Base-by-base conservation (phyloP, 2,329 filamentous ascomycete genomes). In the Alternaria novae-zelandiae region DNA sequence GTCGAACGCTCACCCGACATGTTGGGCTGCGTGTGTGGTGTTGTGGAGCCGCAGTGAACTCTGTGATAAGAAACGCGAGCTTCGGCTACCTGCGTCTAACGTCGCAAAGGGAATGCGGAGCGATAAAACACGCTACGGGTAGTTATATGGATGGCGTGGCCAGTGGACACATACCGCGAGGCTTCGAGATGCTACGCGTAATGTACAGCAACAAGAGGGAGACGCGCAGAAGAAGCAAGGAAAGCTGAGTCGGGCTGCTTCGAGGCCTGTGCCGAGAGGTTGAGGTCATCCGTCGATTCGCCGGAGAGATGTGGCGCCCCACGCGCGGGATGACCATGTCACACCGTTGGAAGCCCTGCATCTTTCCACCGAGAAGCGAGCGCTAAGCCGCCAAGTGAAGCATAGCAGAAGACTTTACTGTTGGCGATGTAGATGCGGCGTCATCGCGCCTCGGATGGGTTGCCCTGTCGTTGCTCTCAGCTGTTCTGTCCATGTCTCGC, bases 271-370 rank as follows among this genome's bases (percentile, higher is more conserved):
- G 68, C 68, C 57, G 61, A 66, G 59, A 65, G 58, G 30, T 59
- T 75, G 73, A 74, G 65, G 71, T 74, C 72, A 74, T 73, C 71
- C 66, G 70, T 55, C 65, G 49, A 53, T 36, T 53, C 30, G 49
- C 20, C 28, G 28, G 49, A 53, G 49, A 53, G 20, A 41, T 36
- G 49, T 53, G 49, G 49, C 49, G 49, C 49, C 49, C 49, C 49
- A 53, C 28, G 49, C 66, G 68, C 64, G 70, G 68, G 68, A 67
- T 67, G 64, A 54, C 46, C 49, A 30, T 63, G 63, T 71, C 71
- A 73, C 71, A 66, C 44, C 49, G 49, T 25, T 49, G n/a, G 17
- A 26, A 28, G 32, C 50, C 45, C 57, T 60, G 57, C 46, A 36
- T 54, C n/a, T 54, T 53, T 20, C 47, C 25, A 17, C 12, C n/a